A percentile compares a stretch with the other conserved stretches of the same genome.
phyloP scores from a whole-genome alignment of 2,329 filamentous ascomycete species.

The Graphiopsis chlorocephala region DNA sequence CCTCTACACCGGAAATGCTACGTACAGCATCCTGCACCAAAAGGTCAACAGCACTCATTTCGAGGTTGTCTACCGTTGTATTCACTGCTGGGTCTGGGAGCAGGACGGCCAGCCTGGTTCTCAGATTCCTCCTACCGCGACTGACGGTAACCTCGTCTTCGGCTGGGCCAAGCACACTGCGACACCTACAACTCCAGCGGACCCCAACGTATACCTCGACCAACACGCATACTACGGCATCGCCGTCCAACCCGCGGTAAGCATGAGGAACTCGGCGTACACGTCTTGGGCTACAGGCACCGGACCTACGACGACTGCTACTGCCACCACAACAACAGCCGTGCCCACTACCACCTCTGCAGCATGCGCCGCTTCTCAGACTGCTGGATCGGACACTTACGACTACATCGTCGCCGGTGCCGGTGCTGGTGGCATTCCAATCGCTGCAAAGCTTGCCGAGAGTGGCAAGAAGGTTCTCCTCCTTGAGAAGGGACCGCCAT shows the following conservation, averaged over 20 bases:
- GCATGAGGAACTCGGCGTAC: conserved; percentile 46
- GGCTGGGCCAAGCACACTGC: conserved; percentile 31
- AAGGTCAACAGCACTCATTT: conserved; percentile 59
- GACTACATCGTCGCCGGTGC: conserved; percentile 65
- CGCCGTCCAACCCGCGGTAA: conserved; percentile 48
- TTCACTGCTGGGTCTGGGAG: conserved; percentile 47
- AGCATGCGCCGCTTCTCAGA: conserved; percentile 27
- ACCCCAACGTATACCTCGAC: conserved; percentile 45
- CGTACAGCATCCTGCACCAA: conserved; percentile 59
- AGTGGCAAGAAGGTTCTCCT: conserved; percentile 64
- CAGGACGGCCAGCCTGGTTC: conserved; percentile 40
- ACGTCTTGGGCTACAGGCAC: conserved; percentile 36
- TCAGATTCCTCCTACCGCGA: conserved; percentile 36
- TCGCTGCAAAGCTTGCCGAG: conserved; percentile 61
- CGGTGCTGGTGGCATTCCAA: conserved; percentile 60
- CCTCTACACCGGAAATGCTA: conserved; percentile 61
- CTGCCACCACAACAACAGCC: conserved; percentile 24
- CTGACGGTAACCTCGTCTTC: conserved; percentile 30
- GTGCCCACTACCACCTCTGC: conserved; percentile 22
- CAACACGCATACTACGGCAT: conserved; percentile 56
- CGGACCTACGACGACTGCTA: conserved; percentile 16
- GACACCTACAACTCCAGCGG: conserved; percentile 28
- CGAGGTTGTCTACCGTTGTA: conserved; percentile 62
- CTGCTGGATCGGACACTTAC: conserved; percentile 46
- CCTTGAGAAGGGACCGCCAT: conserved; percentile 49